Evolutionary conservation across 805 yeast species (phyloP).

Genomic region (Wickerhamiella occidentalis): DNA sequence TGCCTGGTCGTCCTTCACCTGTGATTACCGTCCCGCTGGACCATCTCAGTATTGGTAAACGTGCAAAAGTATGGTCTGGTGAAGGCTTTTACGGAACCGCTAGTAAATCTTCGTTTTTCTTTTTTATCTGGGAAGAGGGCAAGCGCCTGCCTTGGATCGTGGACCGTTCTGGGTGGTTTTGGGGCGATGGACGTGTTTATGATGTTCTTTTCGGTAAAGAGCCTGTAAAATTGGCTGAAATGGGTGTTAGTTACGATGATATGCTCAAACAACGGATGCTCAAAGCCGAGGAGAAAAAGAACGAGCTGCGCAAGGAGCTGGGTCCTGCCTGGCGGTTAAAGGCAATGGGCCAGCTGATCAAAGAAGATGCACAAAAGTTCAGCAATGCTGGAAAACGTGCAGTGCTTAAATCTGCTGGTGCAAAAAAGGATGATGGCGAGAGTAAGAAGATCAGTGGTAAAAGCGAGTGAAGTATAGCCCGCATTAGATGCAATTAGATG

Average conservation of each 20-base stretch:
- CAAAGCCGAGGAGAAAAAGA: slow-evolving; percentile 38
- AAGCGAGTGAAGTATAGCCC: not conserved
- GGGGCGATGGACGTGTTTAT: slow-evolving; percentile 85
- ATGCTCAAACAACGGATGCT: slow-evolving; percentile 39
- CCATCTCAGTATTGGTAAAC: slow-evolving; percentile 42
- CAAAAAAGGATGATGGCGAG: slow-evolving; percentile 4
- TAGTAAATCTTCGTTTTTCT: slow-evolving; percentile 61
- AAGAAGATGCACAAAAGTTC: slow-evolving; percentile 32
- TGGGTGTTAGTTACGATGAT: slow-evolving; percentile 51
- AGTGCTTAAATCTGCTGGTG: slow-evolving; percentile 14
- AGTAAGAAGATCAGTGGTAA: not conserved
- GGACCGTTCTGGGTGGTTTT: slow-evolving; percentile 78
- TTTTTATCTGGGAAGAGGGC: slow-evolving; percentile 51
- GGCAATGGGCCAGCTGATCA: slow-evolving; percentile 34
- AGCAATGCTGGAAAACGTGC: slow-evolving; percentile 20
- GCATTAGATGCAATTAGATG: too few species aligned
- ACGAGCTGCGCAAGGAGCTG: slow-evolving; percentile 39
- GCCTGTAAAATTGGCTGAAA: slow-evolving; percentile 61
- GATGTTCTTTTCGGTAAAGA: slow-evolving; percentile 76
- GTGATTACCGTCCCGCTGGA: slow-evolving; percentile 54
- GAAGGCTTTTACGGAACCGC: slow-evolving; percentile 78
- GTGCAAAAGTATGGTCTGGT: slow-evolving; percentile 71
- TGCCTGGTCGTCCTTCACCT: slow-evolving; percentile 70
- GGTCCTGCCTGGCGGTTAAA: slow-evolving; percentile 54
- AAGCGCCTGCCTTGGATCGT: slow-evolving; percentile 56